Conservation (phyloP, 441 rosid species). For the Aleurites moluccanus region DNA sequence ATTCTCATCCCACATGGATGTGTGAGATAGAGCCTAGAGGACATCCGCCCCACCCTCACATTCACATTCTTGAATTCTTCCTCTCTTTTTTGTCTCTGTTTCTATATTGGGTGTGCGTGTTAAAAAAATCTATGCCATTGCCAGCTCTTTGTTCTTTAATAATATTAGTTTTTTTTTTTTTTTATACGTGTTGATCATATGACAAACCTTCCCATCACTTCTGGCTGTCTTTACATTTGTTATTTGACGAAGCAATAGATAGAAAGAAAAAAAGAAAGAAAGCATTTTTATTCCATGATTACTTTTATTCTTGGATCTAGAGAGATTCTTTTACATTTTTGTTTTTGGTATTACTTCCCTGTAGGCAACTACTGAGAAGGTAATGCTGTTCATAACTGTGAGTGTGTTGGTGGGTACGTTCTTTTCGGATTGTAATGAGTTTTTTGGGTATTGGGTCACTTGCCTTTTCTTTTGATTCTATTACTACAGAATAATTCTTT, state of each 20-base stretch:
- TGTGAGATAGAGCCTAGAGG: conserved; percentile 35
- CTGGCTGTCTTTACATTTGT: conserved; percentile 37
- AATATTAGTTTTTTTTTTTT: not conserved
- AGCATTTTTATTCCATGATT: not conserved
- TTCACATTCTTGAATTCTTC: conserved; percentile 1
- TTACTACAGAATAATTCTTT: conserved; percentile 19
- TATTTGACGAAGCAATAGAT: conserved; percentile 30
- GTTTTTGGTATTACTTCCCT: conserved; percentile 27
- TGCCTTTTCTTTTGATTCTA: conserved; percentile 15
- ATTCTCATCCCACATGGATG: conserved; percentile 63
- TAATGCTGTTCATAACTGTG: conserved; percentile 15
- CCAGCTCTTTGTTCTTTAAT: no score
- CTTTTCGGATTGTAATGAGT: conserved; percentile 20
- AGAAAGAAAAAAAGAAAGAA: not conserved
- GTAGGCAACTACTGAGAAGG: conserved; percentile 9
- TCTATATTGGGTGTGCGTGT: not conserved
- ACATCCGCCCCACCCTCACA: conserved; percentile 37
- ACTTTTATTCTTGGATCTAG: conserved; percentile 63
- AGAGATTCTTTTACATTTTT: conserved; percentile 35
- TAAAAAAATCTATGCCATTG: no score
- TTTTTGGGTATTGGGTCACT: conserved; percentile 24
- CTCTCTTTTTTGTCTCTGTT: conserved; percentile 15
- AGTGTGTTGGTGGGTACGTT: conserved; percentile 11
- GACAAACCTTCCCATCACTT: conserved; percentile 37
- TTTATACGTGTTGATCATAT: not conserved